phyloP scores from a whole-genome alignment of 306 rosid species.

The Myrica gale region DNA sequence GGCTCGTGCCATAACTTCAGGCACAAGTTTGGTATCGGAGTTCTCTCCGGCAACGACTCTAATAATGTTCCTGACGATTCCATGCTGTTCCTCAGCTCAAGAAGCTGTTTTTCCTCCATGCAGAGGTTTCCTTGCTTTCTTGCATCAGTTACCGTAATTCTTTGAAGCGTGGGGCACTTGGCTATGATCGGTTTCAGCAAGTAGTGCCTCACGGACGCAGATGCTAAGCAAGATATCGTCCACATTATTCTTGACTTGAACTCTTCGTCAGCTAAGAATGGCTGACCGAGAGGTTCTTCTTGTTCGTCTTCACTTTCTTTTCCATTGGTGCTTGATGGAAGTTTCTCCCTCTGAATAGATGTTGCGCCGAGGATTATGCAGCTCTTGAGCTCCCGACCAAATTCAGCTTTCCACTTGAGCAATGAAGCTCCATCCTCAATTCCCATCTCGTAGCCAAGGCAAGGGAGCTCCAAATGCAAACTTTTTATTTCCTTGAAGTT shows the following conservation, averaged over 20 bases:
- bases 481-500: conserved; percentile 19
- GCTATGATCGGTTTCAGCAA: conserved; percentile 34
- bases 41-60: conserved; percentile 22
- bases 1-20: conserved; percentile 47
- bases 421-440: conserved; percentile 17
- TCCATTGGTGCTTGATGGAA: not conserved
- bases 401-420: conserved; percentile 44
- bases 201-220: conserved; percentile 45
- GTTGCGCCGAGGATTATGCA: conserved; percentile 39
- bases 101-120: conserved; percentile 33
- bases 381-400: conserved; percentile 30
- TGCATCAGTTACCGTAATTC: conserved; percentile 31
- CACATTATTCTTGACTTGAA: conserved; percentile 27
- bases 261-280: conserved; percentile 29
- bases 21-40: conserved; percentile 31
- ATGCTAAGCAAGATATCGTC: conserved; percentile 38
- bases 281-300: not conserved
- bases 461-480: conserved; percentile 23
- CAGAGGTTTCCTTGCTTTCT: conserved; percentile 30
- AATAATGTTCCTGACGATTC: not conserved
- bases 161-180: conserved; percentile 25
- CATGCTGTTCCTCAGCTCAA: conserved; percentile 29
- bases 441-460: conserved; percentile 21
- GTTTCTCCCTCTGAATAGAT: conserved; percentile 24
- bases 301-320: conserved; percentile 13